Base-by-base conservation (phyloP, 768 basidiomycete genomes). In the Panus rudis region DNA sequence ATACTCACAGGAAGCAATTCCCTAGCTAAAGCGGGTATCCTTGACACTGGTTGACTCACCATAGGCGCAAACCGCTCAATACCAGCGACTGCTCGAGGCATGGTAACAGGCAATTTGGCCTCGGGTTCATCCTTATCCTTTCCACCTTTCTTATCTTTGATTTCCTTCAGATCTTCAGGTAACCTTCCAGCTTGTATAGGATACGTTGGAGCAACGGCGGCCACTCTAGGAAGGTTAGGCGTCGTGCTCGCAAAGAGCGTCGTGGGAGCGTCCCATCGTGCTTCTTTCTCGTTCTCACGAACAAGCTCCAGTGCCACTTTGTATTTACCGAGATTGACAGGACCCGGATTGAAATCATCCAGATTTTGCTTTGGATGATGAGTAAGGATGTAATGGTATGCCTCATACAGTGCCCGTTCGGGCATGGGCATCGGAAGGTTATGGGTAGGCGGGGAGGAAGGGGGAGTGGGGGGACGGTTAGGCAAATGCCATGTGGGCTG, bases 351-450 rank as follows among this genome's bases (percentile, higher is more conserved):
- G 3, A 76, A 63, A 8, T 73, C 52, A 4, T 67, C 66, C 0
- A 69, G 64, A 41, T 66, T 63, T 0, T 71, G 57, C 0, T 77
- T 65, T 0, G 80, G 74, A 1, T 82, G 81, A 51, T 87, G 78
- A 0, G 81, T 86, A 39, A 87, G 71, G 47, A 87, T 81, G 51
- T 88, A 80, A 49, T 85, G 87, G 54, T 85, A 88, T 4, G 82
- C 85, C 11, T 69, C 65, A 32, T 84, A 59, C 23, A 88, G 72
- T 1, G 84, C 70, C 2, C 73, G 81, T 49, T 84, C 80, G 6
- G 73, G 72, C 50, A 75, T 75, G 0, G 80, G 76, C 1, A 73
- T 72, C 4, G 73, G 60, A 5, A 69, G 57, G 4, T 67, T 70
- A 21, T 60, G 13, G 3, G 52, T 37, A 16, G 51, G 51, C 0